phyloP scores from a whole-genome alignment of 164 flowering plant species.

The Magnolia officinalis region DNA sequence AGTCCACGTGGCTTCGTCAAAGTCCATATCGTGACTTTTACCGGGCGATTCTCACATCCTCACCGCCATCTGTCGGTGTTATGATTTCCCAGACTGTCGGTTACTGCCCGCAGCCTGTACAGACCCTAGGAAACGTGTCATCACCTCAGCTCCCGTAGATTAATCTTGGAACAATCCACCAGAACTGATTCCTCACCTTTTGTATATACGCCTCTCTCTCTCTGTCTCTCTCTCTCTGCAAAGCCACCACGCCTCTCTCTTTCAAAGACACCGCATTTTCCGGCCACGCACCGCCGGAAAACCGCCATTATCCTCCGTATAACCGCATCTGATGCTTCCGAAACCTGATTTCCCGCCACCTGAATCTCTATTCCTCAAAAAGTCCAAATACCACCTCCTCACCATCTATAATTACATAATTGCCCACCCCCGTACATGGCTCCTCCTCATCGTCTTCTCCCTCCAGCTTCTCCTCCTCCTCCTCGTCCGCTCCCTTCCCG shows the following conservation, averaged over 20 bases:
- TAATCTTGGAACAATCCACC: not conserved
- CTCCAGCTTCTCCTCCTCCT: constrained; percentile 26
- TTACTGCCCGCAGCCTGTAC: not conserved
- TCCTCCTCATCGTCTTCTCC: constrained; percentile 21
- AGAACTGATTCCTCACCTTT: not conserved
- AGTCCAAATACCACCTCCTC: constrained; percentile 9
- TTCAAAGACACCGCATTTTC: not conserved
- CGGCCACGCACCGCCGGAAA: not conserved
- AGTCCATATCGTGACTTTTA: not conserved
- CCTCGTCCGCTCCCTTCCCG: constrained; percentile 14
- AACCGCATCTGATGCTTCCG: constrained; percentile 18
- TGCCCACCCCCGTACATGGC: constrained; percentile 28
- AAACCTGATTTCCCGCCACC: constrained; percentile 5
- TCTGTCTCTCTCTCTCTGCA: not conserved
- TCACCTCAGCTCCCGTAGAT: not conserved
- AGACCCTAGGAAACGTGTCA: not conserved
- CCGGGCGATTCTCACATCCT: not conserved
- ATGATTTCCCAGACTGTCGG: not conserved
- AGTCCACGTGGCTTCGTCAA: too few species aligned
- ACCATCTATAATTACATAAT: constrained; percentile 16
- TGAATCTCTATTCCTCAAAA: constrained; percentile 7
- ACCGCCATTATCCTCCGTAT: not conserved
- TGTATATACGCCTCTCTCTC: not conserved
- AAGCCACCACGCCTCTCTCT: not conserved
- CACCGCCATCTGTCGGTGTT: not conserved